Conservation (phyloP, 257 asterid genomes). For the Misopates orontium region DNA sequence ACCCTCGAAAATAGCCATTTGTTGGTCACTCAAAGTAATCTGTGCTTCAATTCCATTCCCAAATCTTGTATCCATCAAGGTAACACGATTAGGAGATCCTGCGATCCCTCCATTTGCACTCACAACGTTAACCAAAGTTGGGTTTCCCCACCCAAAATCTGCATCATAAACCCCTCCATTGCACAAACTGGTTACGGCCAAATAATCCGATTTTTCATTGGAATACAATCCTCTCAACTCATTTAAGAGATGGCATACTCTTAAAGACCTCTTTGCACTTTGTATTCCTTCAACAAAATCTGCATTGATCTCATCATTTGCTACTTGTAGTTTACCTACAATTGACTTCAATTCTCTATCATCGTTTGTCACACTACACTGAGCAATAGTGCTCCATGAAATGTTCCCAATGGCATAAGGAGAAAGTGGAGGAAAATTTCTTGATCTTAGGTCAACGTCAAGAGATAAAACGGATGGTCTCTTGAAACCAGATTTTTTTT, state of each 20-base stretch:
- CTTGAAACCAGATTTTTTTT: neutral
- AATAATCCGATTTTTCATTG: neutral
- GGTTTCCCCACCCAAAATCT: constrained; percentile 12
- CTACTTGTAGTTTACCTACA: neutral
- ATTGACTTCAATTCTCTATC: neutral
- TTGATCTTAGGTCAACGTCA: neutral
- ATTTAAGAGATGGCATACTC: neutral
- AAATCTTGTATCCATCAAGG: neutral
- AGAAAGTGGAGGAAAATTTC: neutral
- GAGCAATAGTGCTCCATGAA: neutral
- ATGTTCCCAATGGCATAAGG: neutral
- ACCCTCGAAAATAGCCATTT: neutral
- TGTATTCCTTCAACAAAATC: neutral
- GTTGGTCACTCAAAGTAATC: neutral
- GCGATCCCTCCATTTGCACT: neutral
- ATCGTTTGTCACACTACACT: neutral
- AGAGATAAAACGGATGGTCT: neutral
- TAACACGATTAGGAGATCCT: neutral
- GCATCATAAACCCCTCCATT: neutral
- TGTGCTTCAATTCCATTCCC: neutral
- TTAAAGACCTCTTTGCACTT: neutral
- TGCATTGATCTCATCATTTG: neutral
- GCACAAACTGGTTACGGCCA: neutral
- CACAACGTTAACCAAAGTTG: neutral
- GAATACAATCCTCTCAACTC: neutral